phyloP scores from a whole-genome alignment of 2,329 filamentous ascomycete species.

The Colletotrichum simmondsii region DNA sequence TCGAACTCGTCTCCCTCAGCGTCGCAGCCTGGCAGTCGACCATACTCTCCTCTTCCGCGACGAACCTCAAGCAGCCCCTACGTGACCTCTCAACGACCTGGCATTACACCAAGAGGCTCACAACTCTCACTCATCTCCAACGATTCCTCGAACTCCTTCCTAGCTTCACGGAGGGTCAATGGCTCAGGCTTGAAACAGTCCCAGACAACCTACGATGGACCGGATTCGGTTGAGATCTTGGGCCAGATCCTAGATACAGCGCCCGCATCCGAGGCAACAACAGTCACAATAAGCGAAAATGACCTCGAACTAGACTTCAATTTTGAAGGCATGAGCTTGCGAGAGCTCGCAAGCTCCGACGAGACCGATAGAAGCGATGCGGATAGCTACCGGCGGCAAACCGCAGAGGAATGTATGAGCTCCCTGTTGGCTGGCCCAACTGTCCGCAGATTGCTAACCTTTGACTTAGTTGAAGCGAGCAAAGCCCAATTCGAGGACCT shows the following conservation, averaged over 20 bases:
- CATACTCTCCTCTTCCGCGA: slow-evolving; percentile 77
- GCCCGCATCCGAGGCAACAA: slow-evolving; percentile 35
- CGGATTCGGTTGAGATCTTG: slow-evolving; percentile 79
- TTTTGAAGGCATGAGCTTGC: slow-evolving; percentile 81
- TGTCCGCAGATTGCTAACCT: slow-evolving; percentile 29
- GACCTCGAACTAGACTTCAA: slow-evolving; percentile 76
- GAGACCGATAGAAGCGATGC: slow-evolving; percentile 39
- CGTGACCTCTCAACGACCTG: slow-evolving; percentile 74
- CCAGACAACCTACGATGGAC: slow-evolving; percentile 60
- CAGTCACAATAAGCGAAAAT: slow-evolving; percentile 51
- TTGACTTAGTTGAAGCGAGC: slow-evolving; percentile 75
- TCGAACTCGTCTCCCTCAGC: slow-evolving; percentile 65
- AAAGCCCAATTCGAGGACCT: slow-evolving; percentile 89
- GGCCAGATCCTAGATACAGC: slow-evolving; percentile 53
- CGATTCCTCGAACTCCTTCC: slow-evolving; percentile 81
- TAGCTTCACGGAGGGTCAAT: slow-evolving; percentile 73
- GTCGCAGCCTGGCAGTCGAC: slow-evolving; percentile 69
- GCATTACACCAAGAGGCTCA: slow-evolving; percentile 77
- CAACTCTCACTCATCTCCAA: slow-evolving; percentile 81
- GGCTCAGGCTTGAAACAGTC: slow-evolving; percentile 75
- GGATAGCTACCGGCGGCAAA: slow-evolving; percentile 58
- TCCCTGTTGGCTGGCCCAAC: background rate
- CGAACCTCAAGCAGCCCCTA: slow-evolving; percentile 77
- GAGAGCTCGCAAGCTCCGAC: slow-evolving; percentile 69
- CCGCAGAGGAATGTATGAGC: slow-evolving; percentile 76